phyloP scores from a whole-genome alignment of 495 filamentous ascomycete genomes.

The Penicillium desertorum region DNA sequence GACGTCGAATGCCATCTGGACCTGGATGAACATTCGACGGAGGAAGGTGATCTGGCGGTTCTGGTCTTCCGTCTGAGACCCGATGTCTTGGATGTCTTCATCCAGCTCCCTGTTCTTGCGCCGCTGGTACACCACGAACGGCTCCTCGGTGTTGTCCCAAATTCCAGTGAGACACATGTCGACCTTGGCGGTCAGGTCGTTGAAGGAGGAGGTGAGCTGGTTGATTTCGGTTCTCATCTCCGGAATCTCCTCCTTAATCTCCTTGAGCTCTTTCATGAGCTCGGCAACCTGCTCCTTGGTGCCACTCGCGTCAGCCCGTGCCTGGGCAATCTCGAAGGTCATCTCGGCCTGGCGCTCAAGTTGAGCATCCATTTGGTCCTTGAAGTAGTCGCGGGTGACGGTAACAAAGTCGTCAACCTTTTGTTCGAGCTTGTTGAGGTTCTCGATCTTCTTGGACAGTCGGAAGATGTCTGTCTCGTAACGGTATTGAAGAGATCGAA shows the following conservation, averaged over 20 bases:
- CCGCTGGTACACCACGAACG: conserved; percentile 10
- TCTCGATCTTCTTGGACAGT: background rate
- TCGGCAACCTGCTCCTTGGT: background rate
- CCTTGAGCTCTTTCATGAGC: background rate
- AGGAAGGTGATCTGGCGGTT: background rate
- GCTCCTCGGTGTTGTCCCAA: background rate
- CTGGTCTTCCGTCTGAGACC: too few relatives aligned
- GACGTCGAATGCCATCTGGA: background rate
- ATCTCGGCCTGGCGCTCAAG: background rate
- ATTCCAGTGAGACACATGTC: background rate
- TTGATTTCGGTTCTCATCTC: conserved; percentile 11
- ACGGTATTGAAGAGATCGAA: background rate
- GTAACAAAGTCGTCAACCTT: background rate
- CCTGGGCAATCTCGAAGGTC: background rate
- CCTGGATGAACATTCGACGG: background rate
- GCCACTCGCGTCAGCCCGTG: background rate
- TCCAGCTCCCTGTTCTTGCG: conserved; percentile 9
- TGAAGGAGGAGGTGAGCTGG: background rate
- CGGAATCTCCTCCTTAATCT: background rate
- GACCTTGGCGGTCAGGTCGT: background rate
- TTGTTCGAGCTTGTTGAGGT: background rate
- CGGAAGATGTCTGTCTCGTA: background rate
- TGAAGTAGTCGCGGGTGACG: background rate
- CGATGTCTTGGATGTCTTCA: background rate
- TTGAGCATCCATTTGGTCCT: background rate